Conservation (phyloP, 805 yeast species). For the Zygosaccharomyces bisporus region DNA sequence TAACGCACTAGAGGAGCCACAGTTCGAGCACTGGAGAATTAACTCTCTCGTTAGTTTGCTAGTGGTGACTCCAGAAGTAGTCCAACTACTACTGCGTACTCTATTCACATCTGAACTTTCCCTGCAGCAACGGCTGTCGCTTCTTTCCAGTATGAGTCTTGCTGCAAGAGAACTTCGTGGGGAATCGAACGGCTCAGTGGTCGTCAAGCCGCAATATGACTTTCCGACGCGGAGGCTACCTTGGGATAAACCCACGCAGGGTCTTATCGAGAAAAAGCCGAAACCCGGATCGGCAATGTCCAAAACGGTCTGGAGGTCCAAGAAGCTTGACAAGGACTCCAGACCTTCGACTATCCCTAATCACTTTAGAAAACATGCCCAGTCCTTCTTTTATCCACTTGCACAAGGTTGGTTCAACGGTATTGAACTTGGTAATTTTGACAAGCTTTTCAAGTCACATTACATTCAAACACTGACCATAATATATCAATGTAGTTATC, state of each 20-base stretch:
- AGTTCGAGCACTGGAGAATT: slow-evolving; percentile 65
- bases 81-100: slow-evolving; percentile 40
- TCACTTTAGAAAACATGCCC: slow-evolving; percentile 38
- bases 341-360: slow-evolving; percentile 16
- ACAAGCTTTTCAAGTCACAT: slow-evolving; percentile 49
- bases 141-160: slow-evolving; percentile 65
- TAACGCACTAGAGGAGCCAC: slow-evolving; percentile 52
- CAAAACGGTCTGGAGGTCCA: slow-evolving; percentile 34
- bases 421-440: slow-evolving; percentile 52
- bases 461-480: slow-evolving; percentile 47
- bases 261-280: not conserved
- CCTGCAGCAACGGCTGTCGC: slow-evolving; percentile 66
- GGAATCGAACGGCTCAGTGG: slow-evolving; percentile 45
- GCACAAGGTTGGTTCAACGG: slow-evolving; percentile 52
- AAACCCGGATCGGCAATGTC: slow-evolving; percentile 1
- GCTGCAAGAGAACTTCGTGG: slow-evolving; percentile 74
- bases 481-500: slow-evolving; percentile 47
- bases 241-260: slow-evolving; percentile 24
- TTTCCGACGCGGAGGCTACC: slow-evolving; percentile 37
- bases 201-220: slow-evolving; percentile 37
- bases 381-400: slow-evolving; percentile 49
- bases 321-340: slow-evolving; percentile 24
- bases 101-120: slow-evolving; percentile 74
- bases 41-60: slow-evolving; percentile 62
- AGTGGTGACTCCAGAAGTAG: slow-evolving; percentile 48